Conservation (phyloP, 1,284 basidiomycete genomes). For the Entoloma clypeatum region DNA sequence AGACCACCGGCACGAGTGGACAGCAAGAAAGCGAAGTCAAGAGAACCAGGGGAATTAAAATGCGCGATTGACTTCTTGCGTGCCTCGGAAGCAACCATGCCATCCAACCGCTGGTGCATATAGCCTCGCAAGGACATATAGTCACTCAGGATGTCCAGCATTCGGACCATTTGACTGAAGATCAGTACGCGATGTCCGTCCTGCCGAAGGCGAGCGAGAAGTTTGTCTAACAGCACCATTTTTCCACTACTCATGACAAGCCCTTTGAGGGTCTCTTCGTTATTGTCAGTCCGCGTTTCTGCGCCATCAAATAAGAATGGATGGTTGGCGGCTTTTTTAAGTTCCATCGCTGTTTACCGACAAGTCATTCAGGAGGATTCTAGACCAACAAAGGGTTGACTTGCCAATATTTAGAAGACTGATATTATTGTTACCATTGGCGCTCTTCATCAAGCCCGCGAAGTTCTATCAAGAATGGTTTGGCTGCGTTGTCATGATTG, state of each 20-base stretch:
- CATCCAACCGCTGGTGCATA: conserved; percentile 95
- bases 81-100: conserved; percentile 89
- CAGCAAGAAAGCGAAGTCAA: conserved; percentile 95
- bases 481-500: conserved; percentile 3
- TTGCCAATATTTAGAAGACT: conserved; percentile 90
- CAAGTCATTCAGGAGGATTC: conserved; percentile 8
- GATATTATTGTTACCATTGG: conserved; percentile 79
- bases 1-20: conserved; percentile 97
- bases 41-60: conserved; percentile 91
- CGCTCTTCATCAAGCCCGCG: conserved; percentile 85
- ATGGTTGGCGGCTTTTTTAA: conserved; percentile 98
- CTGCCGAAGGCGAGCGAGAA: conserved; percentile 83
- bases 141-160: conserved; percentile 98
- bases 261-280: conserved; percentile 89
- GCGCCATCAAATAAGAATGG: conserved; percentile 98
- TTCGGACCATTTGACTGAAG: conserved; percentile 99
- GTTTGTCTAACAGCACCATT: conserved; percentile 94
- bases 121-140: conserved; percentile 92
- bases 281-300: conserved; percentile 70
- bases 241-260: conserved; percentile 98
- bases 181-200: conserved; percentile 97
- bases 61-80: conserved; percentile 95
- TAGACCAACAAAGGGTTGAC: conserved; percentile 20
- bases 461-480: conserved; percentile 69
- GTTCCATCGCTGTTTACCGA: conserved; percentile 72